phyloP scores from a whole-genome alignment of 768 basidiomycete species.

The Jaapia argillacea region DNA sequence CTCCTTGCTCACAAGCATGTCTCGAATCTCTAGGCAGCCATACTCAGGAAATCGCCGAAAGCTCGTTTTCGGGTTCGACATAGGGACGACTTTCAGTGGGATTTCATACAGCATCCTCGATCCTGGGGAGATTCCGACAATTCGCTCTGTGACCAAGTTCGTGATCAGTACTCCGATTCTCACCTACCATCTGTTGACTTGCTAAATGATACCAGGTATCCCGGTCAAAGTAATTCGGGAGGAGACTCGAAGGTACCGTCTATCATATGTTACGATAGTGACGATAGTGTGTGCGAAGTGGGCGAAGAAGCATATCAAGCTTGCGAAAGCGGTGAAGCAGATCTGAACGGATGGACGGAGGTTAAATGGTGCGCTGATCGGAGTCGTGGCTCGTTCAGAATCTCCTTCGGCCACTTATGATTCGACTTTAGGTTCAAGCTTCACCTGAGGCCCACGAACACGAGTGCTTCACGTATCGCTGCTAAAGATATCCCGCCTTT shows the following conservation, averaged over 20 bases:
- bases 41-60: no score
- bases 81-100: neutral
- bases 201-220: neutral
- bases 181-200: no score
- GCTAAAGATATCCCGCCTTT: neutral
- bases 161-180: no score
- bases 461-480: neutral
- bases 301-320: neutral
- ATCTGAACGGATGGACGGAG: neutral
- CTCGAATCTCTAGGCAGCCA: no score
- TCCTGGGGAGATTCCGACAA: neutral
- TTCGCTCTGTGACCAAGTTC: neutral
- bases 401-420: neutral
- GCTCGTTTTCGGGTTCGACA: no score
- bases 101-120: neutral
- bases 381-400: neutral
- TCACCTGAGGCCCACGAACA: neutral
- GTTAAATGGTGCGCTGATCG: neutral
- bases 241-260: neutral
- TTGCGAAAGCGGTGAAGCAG: neutral
- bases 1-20: no score
- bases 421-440: neutral
- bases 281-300: neutral
- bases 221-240: neutral
- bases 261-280: neutral